Conservation (phyloP, 306 rosid genomes). For the Crotalaria pallida region DNA sequence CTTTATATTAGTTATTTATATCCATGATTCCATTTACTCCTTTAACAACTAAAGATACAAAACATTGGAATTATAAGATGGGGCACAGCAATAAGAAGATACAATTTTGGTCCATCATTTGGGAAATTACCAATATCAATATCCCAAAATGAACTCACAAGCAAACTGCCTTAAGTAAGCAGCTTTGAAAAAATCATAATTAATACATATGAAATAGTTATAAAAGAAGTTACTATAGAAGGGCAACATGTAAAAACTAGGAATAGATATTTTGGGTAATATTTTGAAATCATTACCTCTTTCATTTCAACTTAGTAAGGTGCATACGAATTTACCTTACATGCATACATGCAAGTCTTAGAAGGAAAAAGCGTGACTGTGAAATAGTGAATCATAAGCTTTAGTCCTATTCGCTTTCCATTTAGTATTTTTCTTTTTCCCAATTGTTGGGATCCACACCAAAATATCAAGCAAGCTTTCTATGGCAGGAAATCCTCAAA, state of each 20-base stretch:
- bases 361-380: neutral
- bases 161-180: constrained; percentile 2
- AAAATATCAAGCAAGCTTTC: neutral
- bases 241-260: neutral
- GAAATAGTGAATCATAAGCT: neutral
- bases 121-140: neutral
- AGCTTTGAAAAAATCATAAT: neutral
- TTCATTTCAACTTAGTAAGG: neutral
- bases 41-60: neutral
- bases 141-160: neutral
- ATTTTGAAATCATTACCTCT: neutral
- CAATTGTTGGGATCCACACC: neutral
- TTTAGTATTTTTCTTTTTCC: neutral
- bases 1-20: neutral
- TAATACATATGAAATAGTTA: neutral
- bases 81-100: neutral
- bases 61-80: constrained; percentile 1
- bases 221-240: neutral
- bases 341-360: neutral
- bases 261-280: neutral
- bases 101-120: neutral
- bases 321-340: neutral
- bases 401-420: neutral
- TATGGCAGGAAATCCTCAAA: neutral
- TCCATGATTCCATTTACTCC: neutral